Percentiles rank a stretch among this genome's conserved stretches.
These are phyloP conservation scores for Didymella arachidicola DNA, from an alignment of 2,329 filamentous ascomycete species.

Conservation along the genomic window DNA sequence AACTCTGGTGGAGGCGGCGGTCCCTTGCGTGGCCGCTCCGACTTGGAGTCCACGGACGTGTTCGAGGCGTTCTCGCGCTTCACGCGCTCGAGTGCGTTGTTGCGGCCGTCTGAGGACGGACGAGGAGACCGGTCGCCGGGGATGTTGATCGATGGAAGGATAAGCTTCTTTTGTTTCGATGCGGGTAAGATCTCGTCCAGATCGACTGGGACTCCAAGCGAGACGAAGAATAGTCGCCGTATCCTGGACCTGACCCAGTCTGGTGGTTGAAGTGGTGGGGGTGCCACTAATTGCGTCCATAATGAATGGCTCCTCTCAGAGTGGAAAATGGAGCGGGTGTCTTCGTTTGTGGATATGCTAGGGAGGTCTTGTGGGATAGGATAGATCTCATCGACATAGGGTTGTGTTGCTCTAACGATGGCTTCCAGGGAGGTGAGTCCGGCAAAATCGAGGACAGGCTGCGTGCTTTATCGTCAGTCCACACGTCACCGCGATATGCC, in stretches of 20 bases:
- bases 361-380: constrained; percentile 55
- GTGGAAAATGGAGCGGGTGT: constrained; percentile 61
- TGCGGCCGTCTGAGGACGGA: constrained; percentile 50
- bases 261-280: constrained; percentile 90
- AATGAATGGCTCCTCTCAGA: constrained; percentile 87
- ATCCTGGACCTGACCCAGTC: constrained; percentile 98
- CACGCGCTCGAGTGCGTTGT: constrained; percentile 48
- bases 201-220: constrained; percentile 93
- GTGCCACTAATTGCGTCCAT: constrained; percentile 95
- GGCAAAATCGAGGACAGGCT: constrained; percentile 75
- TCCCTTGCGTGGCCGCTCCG: constrained; percentile 60
- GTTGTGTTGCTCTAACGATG: constrained; percentile 66
- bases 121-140: constrained; percentile 49
- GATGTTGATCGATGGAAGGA: constrained; percentile 78
- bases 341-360: constrained; percentile 51
- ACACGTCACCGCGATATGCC: constrained; percentile 34
- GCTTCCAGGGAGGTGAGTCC: constrained; percentile 66
- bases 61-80: constrained; percentile 51
- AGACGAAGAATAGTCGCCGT: constrained; percentile 92
- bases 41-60: constrained; percentile 50
- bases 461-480: constrained; percentile 39
- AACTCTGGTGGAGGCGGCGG: constrained; percentile 75
- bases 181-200: constrained; percentile 96
- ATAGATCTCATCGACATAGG: constrained; percentile 70
- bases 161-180: constrained; percentile 96